Evolutionary conservation across 306 rosid species (phyloP).

Genomic region (Inga oerstediana): DNA sequence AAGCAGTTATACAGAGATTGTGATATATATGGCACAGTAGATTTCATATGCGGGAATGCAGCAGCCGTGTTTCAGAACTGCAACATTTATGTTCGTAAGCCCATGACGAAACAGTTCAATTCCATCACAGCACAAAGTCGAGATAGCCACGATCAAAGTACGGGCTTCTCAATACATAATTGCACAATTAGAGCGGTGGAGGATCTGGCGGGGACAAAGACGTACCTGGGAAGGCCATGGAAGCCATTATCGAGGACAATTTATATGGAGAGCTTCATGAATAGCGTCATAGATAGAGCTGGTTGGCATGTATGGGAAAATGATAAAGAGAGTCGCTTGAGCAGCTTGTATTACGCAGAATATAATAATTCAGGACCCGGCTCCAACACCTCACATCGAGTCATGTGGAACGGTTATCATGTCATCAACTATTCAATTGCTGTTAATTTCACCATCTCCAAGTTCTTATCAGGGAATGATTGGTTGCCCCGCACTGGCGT

Average conservation of each 20-base stretch:
- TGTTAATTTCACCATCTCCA: constrained; percentile 57
- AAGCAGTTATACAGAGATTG: constrained; percentile 84
- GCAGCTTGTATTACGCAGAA: constrained; percentile 68
- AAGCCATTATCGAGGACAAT: constrained; percentile 70
- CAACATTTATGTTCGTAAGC: constrained; percentile 60
- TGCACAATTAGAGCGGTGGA: constrained; percentile 57
- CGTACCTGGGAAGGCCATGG: constrained; percentile 85
- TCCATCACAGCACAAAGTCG: constrained; percentile 87
- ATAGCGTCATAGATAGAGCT: constrained; percentile 35
- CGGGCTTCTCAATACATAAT: constrained; percentile 68
- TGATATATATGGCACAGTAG: constrained; percentile 81
- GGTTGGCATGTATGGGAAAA: constrained; percentile 81
- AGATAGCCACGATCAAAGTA: constrained; percentile 47
- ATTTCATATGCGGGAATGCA: constrained; percentile 86
- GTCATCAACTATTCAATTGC: constrained; percentile 57
- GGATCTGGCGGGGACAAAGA: constrained; percentile 47
- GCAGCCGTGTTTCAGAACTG: constrained; percentile 75
- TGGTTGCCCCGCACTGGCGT: constrained; percentile 79
- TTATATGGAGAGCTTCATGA: constrained; percentile 61
- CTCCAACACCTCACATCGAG: constrained; percentile 54
- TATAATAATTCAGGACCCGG: constrained; percentile 65
- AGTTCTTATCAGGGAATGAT: constrained; percentile 57
- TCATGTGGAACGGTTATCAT: constrained; percentile 63
- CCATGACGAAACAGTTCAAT: constrained; percentile 74
- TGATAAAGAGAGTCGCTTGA: constrained; percentile 39